These are phyloP conservation scores for Psidium guajava DNA, from an alignment of 345 rosid species.

Conservation along the genomic window DNA sequence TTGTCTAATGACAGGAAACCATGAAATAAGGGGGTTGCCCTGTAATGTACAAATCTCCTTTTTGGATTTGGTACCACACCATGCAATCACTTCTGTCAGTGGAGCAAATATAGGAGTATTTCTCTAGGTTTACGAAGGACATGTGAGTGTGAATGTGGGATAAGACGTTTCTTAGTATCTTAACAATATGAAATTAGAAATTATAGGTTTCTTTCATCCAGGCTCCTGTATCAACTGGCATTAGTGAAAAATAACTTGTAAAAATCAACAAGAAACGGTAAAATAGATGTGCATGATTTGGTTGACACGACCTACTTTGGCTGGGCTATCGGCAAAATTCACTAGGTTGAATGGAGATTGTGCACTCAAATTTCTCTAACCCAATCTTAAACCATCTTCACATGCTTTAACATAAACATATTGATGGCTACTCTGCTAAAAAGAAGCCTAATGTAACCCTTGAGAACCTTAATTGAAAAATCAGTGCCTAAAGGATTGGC, in stretches of 20 bases:
- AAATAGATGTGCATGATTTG: neutral
- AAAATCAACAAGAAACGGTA: neutral
- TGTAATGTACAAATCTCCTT: neutral
- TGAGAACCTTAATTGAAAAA: neutral
- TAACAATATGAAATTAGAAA: neutral
- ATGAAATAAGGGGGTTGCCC: neutral
- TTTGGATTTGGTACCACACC: neutral
- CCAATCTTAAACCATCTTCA: neutral
- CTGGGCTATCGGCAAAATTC: neutral
- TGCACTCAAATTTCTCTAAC: neutral
- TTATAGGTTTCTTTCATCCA: neutral
- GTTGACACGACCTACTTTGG: neutral
- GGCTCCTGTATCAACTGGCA: neutral
- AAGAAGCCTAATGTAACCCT: neutral
- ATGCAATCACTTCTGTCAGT: neutral
- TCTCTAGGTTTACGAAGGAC: neutral
- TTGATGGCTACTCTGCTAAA: neutral
- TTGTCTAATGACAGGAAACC: neutral
- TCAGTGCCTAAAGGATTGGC: neutral
- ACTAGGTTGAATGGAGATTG: neutral
- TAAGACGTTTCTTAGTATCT: neutral
- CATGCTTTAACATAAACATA: neutral
- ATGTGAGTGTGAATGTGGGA: neutral
- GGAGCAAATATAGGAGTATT: neutral
- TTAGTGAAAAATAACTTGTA: neutral